These are phyloP conservation scores for Sanghuangporus weigelae DNA, from an alignment of 1,284 basidiomycete species.

Conservation along the genomic window DNA sequence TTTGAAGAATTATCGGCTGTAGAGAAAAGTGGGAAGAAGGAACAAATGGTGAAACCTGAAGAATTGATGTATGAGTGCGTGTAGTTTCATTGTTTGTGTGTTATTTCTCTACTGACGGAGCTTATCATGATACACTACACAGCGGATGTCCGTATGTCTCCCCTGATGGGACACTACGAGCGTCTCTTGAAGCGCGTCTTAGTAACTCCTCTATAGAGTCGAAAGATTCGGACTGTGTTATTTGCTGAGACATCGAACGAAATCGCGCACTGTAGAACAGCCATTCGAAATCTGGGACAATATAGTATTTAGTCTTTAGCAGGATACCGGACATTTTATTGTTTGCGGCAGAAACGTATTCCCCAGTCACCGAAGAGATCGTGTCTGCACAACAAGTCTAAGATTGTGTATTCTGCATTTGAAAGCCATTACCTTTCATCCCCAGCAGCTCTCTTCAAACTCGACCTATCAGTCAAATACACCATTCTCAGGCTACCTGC, in stretches of 20 bases:
- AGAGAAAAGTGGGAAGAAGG: neutral
- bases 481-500: no score
- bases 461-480: no score
- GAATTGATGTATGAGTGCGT: conserved; percentile 57
- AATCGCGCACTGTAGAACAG: neutral
- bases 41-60: conserved; percentile 26
- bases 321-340: no score
- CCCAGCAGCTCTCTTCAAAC: no score
- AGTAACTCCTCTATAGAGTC: conserved; percentile 31
- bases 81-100: neutral
- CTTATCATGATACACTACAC: neutral
- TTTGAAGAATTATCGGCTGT: neutral
- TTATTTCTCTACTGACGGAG: neutral
- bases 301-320: no score
- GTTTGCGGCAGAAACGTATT: no score
- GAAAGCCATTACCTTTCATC: no score
- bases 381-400: no score
- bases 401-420: no score
- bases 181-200: conserved; percentile 50
- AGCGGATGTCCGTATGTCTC: conserved; percentile 55
- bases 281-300: no score
- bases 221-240: conserved; percentile 41
- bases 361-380: no score
- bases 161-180: conserved; percentile 46
- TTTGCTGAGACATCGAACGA: conserved; percentile 37